phyloP scores from a whole-genome alignment of 2,329 filamentous ascomycete genomes.

The Stagonosporopsis tanaceti region DNA sequence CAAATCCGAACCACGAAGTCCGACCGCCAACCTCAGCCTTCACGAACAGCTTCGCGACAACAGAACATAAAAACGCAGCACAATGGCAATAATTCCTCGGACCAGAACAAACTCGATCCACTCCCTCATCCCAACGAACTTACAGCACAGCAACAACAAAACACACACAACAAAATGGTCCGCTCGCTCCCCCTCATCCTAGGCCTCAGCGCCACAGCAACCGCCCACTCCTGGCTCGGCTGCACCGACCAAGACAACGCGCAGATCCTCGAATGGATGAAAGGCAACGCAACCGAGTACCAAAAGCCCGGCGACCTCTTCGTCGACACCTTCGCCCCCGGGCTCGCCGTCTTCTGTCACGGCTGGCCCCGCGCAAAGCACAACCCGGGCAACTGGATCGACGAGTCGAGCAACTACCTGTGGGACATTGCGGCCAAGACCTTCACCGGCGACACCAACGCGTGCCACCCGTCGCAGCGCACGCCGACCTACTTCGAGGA shows the following conservation, averaged over 20 bases:
- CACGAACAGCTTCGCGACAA: not conserved
- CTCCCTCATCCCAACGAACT: not conserved
- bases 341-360: constrained; percentile 30
- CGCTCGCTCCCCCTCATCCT: constrained; percentile 5
- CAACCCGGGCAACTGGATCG: constrained; percentile 36
- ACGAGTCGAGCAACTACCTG: constrained; percentile 30
- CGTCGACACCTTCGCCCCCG: constrained; percentile 27
- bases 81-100: not conserved
- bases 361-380: constrained; percentile 34
- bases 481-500: constrained; percentile 20
- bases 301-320: constrained; percentile 13
- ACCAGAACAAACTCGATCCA: not conserved
- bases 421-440: constrained; percentile 18
- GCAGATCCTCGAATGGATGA: constrained; percentile 30
- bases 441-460: constrained; percentile 20
- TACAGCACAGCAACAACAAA: not conserved
- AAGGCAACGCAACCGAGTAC: constrained; percentile 26
- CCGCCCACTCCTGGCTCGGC: constrained; percentile 38
- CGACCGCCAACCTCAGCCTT: not conserved
- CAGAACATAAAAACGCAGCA: not conserved
- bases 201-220: constrained; percentile 10
- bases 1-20: constrained; percentile 14
- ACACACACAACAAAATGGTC: constrained; percentile 3
- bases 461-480: constrained; percentile 29
- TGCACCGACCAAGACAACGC: constrained; percentile 38